phyloP scores from a whole-genome alignment of 148 eudicot genomes.

The Rhododendron ovatum region DNA sequence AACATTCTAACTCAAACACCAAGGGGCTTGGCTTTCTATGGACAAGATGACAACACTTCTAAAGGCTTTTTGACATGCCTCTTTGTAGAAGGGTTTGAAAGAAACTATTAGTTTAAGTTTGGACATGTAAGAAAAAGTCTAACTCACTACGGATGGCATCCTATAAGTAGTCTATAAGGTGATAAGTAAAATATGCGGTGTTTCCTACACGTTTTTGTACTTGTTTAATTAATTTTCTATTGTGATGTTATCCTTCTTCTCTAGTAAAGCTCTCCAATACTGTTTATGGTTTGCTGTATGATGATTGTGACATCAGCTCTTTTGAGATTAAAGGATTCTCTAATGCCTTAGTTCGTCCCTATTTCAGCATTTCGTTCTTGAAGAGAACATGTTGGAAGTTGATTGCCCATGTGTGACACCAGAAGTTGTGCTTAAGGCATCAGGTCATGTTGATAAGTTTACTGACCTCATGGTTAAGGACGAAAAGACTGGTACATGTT shows the following conservation, averaged over 20 bases:
- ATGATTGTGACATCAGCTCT: background rate
- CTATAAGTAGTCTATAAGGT: background rate
- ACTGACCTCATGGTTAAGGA: conserved; percentile 98
- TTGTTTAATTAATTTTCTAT: background rate
- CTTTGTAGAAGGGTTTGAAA: background rate
- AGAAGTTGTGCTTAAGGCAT: conserved; percentile 82
- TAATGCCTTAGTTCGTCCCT: background rate
- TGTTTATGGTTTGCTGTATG: background rate
- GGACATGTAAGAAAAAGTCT: background rate
- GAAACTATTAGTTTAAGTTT: background rate
- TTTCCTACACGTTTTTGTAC: background rate
- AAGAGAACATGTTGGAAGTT: conserved; percentile 92
- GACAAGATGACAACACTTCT: background rate
- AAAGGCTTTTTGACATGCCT: background rate
- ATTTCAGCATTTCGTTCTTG: conserved; percentile 74
- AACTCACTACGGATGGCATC: background rate
- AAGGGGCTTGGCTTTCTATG: background rate
- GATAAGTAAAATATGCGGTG: background rate
- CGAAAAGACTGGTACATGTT: conserved; percentile 77
- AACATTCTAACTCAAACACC: background rate
- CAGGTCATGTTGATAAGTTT: conserved; percentile 93
- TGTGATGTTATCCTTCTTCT: background rate
- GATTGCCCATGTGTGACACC: conserved; percentile 97
- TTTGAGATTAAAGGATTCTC: background rate
- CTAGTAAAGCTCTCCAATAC: background rate